Conservation (phyloP, 192 early-diverging fungal genomes). For the Coemansia sp. region DNA sequence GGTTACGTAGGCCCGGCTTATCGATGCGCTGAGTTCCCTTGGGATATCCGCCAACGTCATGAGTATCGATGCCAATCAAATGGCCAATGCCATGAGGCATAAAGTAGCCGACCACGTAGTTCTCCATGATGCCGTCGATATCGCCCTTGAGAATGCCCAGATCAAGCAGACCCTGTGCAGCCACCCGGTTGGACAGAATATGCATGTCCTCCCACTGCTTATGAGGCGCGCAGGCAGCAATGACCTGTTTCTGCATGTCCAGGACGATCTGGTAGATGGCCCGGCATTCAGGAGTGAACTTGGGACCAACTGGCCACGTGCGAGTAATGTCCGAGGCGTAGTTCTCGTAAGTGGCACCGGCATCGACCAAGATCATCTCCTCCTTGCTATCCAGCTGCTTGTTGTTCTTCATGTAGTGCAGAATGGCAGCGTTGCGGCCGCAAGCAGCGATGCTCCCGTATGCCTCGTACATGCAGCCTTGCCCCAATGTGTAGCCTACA, state of each 20-base stretch:
- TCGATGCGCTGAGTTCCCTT: conserved; percentile 66
- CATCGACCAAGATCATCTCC: conserved; percentile 80
- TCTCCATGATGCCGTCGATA: conserved; percentile 56
- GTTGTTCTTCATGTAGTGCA: conserved; percentile 84
- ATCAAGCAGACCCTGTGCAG: conserved; percentile 56
- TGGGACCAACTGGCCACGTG: conserved; percentile 76
- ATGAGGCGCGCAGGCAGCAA: conserved; percentile 62
- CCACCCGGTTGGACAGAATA: conserved; percentile 64
- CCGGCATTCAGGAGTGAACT: conserved; percentile 66
- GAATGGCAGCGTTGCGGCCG: conserved; percentile 70
- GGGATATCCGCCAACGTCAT: conserved; percentile 79
- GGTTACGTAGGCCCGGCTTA: conserved; percentile 67
- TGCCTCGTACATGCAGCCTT: conserved; percentile 70
- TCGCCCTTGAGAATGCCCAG: conserved; percentile 72
- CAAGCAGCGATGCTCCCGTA: conserved; percentile 83
- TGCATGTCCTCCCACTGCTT: conserved; percentile 88
- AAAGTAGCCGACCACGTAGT: conserved; percentile 74
- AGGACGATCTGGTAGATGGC: conserved; percentile 81
- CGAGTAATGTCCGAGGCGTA: conserved; percentile 93
- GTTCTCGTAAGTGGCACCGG: conserved; percentile 72
- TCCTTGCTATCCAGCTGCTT: conserved; percentile 47
- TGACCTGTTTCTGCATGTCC: conserved; percentile 74
- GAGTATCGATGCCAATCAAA: conserved; percentile 84
- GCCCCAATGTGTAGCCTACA: conserved; percentile 63
- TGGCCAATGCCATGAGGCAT: conserved; percentile 94